Base-by-base conservation (phyloP, 2,329 filamentous ascomycete genomes). In the Hypoxylon sp. region DNA sequence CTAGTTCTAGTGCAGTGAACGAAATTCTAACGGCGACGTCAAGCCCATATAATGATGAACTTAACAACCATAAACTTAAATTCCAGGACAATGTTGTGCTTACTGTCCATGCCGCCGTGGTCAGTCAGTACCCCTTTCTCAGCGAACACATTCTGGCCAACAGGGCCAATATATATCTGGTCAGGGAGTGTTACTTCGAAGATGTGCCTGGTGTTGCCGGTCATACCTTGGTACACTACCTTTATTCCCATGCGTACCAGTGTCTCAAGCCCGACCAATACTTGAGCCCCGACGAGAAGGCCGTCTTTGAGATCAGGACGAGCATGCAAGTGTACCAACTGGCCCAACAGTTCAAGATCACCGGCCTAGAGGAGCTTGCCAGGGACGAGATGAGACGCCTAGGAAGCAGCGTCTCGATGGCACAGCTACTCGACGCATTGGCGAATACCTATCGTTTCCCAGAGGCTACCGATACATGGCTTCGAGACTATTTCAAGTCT, bases 211-310 rank as follows among this genome's bases (percentile, higher is more conserved):
- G 52, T 2, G 38, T 43, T 4, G 42, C 58, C 37, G 61, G 64
- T 10, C 67, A 70, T 47, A 54, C 66, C 17, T 48, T 70, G 11
- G 65, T 66, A 38, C 64, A 69, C 40, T 64, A 64, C 43, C 56
- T 70, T 40, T 63, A 65, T 4, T 66, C 67, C 9, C 59, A 52
- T 46, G 64, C 52, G 10, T 70, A 69, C 31, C 63, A 69, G 42
- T 65, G 58, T 18, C 63, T 70, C 13, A 55, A 54, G 27, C 65
- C 62, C 13, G 49, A 62, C 46, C 63, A 64, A 26, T 40, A 27
- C 0, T 57, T 58, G n/a, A n/a, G n/a, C 13, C 35, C 20, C 3
- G 17, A 46, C 11, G 60, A 69, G 27, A 64, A 45, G 26, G 18
- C 47, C 9, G 43, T 52, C 21, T 31, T 37, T 11, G 67, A 69